Conservation (phyloP, 2,329 filamentous ascomycete genomes). For the Akanthomyces muscarius region DNA sequence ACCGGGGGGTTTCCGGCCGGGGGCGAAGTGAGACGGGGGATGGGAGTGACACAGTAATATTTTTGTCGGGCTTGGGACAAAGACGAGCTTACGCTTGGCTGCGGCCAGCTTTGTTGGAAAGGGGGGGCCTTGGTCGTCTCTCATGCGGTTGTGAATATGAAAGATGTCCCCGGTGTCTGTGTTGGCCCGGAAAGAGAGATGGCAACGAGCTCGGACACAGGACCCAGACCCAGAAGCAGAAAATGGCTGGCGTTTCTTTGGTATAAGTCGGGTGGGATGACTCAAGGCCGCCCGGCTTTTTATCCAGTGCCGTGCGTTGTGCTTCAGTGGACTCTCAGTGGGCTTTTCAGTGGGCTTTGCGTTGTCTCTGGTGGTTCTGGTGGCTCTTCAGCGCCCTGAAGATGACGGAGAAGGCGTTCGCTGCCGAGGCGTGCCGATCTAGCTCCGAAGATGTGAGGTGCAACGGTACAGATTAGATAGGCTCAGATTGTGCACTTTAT, state of each 20-base stretch:
- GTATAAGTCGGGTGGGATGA: constrained; percentile 13
- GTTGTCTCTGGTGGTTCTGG: not conserved
- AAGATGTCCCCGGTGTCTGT: not conserved
- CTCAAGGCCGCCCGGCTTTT: constrained; percentile 9
- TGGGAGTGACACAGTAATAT: not conserved
- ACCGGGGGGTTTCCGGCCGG: constrained; percentile 1
- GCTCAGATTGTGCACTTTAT: not conserved
- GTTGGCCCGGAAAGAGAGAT: not conserved
- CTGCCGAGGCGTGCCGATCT: constrained; percentile 16
- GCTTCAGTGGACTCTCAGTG: not conserved
- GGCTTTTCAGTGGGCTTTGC: constrained; percentile 1
- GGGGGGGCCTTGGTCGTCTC: not conserved
- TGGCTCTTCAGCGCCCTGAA: not conserved
- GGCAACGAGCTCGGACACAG: not conserved
- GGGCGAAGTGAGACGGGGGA: not conserved
- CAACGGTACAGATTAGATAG: not conserved
- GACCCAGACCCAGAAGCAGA: not conserved
- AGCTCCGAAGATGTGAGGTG: constrained; percentile 12
- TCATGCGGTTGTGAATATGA: constrained; percentile 1
- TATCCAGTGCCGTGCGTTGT: not conserved
- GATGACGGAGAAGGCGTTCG: not conserved
- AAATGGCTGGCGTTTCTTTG: not conserved
- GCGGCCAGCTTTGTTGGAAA: constrained; percentile 6
- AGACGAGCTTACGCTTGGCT: constrained; percentile 11
- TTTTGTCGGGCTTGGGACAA: not conserved